Conservation (phyloP, 768 basidiomycete species). For the Rhodosporidiobolus sp. region DNA sequence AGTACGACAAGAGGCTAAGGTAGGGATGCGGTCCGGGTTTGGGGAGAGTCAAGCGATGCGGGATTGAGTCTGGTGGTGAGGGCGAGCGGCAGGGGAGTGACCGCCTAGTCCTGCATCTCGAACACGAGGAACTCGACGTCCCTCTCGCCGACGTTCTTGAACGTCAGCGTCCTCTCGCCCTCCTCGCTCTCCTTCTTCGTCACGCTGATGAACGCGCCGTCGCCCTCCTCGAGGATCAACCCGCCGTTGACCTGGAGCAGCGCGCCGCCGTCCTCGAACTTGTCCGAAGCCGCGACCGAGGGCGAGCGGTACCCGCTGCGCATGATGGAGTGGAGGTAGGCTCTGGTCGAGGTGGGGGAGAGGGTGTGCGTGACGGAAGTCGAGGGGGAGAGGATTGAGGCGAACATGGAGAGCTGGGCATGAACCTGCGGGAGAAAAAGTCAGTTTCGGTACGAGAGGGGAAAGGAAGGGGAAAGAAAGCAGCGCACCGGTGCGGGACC, state of each 20-base stretch:
- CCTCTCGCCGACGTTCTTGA: conserved; percentile 62
- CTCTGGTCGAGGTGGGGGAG: conserved; percentile 54
- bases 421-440: conserved; percentile 36
- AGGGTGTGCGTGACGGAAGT: conserved; percentile 59
- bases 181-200: conserved; percentile 16
- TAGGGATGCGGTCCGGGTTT: no score
- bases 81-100: not conserved
- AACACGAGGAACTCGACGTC: conserved; percentile 76
- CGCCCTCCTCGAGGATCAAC: conserved; percentile 72
- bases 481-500: conserved; percentile 70
- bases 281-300: conserved; percentile 53
- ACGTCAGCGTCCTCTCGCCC: conserved; percentile 51
- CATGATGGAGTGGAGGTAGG: conserved; percentile 82
- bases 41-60: not conserved
- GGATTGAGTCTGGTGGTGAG: not conserved
- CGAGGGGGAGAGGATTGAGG: conserved; percentile 65
- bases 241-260: conserved; percentile 57
- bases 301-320: conserved; percentile 63
- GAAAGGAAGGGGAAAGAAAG: conserved; percentile 52
- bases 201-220: conserved; percentile 72
- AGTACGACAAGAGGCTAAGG: no score
- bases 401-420: conserved; percentile 61
- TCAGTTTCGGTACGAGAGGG: conserved; percentile 46
- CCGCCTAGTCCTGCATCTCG: conserved; percentile 54
- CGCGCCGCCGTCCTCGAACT: conserved; percentile 56